These are phyloP conservation scores for Mercurialis annua DNA, from an alignment of 345 rosid species.

Conservation along the genomic window DNA sequence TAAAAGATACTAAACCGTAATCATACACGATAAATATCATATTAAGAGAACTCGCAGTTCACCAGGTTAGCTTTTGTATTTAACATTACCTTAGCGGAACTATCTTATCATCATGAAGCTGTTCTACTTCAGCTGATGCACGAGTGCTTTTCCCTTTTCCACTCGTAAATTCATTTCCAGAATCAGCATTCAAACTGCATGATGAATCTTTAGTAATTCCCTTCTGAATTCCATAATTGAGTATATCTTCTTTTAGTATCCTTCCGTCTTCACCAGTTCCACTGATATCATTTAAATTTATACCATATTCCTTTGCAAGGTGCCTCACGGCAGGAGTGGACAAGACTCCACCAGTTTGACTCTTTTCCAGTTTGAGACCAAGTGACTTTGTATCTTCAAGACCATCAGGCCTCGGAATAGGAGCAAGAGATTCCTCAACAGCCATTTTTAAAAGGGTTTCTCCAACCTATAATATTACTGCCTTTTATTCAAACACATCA, in stretches of 20 bases:
- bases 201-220: constrained; percentile 36
- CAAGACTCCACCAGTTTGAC: constrained; percentile 42
- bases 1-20: background rate
- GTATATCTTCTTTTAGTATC: constrained; percentile 73
- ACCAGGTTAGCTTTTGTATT: background rate
- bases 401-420: background rate
- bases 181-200: constrained; percentile 22
- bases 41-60: background rate
- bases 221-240: constrained; percentile 49
- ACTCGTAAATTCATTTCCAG: constrained; percentile 23
- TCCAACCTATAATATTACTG: constrained; percentile 62
- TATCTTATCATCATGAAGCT: constrained; percentile 44
- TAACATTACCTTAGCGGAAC: constrained; percentile 61
- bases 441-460: constrained; percentile 75
- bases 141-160: constrained; percentile 21
- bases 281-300: constrained; percentile 51
- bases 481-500: background rate
- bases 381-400: constrained; percentile 19
- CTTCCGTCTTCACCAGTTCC: constrained; percentile 80
- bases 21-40: background rate
- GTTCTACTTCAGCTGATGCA: constrained; percentile 25
- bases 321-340: constrained; percentile 78
- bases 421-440: constrained; percentile 39
- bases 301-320: constrained; percentile 71
- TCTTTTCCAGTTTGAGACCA: constrained; percentile 26